Evolutionary conservation across 2,329 filamentous ascomycete species (phyloP).

Genomic region (Aspergillus novoparasiticus): DNA sequence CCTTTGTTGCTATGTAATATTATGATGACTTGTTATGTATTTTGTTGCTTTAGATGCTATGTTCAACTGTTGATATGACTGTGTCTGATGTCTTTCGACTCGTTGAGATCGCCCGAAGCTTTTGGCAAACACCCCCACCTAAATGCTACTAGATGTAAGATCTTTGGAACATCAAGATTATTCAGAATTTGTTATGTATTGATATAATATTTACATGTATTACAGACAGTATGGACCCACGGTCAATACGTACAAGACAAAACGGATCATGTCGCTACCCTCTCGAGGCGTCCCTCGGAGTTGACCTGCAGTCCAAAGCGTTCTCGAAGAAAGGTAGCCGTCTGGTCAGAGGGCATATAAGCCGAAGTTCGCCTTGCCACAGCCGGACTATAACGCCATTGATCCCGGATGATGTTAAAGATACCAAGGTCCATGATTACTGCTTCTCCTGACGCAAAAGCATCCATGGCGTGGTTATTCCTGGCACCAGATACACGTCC

Average conservation of each 20-base stretch:
- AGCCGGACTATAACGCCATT: constrained; percentile 38
- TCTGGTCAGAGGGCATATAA: constrained; percentile 36
- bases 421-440: constrained; percentile 43
- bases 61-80: background rate
- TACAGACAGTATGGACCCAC: background rate
- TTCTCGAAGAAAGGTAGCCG: constrained; percentile 39
- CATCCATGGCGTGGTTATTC: constrained; percentile 41
- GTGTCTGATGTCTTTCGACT: background rate
- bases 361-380: constrained; percentile 24
- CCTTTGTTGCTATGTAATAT: constrained; percentile 14
- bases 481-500: constrained; percentile 19
- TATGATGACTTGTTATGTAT: constrained; percentile 10
- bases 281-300: constrained; percentile 36
- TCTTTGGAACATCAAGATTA: background rate
- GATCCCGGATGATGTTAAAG: constrained; percentile 38
- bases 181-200: background rate
- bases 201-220: constrained; percentile 12
- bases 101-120: background rate
- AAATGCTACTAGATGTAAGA: background rate
- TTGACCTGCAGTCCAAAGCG: constrained; percentile 43
- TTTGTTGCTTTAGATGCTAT: background rate
- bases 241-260: background rate
- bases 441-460: constrained; percentile 39
- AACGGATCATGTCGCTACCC: constrained; percentile 27
- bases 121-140: background rate